Evolutionary conservation across 139 green algal genomes (phyloP).

Genomic region (Diplosphaera chodatii): DNA sequence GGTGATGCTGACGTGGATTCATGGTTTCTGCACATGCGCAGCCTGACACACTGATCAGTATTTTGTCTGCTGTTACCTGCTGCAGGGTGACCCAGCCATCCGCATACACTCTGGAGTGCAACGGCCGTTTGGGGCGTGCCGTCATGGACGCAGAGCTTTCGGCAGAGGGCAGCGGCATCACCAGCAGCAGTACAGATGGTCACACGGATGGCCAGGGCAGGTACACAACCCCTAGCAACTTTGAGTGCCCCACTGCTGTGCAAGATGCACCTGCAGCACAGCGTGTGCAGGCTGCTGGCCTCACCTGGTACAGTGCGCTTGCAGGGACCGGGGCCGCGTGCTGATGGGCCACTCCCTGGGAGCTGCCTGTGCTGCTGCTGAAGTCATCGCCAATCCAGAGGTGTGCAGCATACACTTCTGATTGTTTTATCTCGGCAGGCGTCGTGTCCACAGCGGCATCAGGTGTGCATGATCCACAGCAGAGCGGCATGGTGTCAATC

Average conservation of each 20-base stretch:
- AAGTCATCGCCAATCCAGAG: constrained; percentile 34
- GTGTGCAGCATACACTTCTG: neutral
- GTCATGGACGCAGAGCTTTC: constrained; percentile 59
- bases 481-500: no score
- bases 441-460: no score
- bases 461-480: no score
- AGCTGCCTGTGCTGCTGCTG: constrained; percentile 50
- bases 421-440: no score
- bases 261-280: no score
- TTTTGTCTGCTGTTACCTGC: no score
- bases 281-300: no score
- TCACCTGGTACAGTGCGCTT: neutral
- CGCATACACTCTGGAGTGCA: constrained; percentile 65
- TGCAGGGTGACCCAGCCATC: neutral
- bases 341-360: constrained; percentile 77
- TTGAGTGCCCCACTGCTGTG: no score
- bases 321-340: constrained; percentile 34
- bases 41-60: no score
- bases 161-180: neutral
- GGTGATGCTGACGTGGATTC: neutral
- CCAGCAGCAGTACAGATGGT: neutral
- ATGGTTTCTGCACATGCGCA: constrained; percentile 13
- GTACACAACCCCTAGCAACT: no score
- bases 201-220: no score
- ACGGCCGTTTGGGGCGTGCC: constrained; percentile 36